Percentiles rank a stretch among this genome's conserved stretches.
Conservation (phyloP, 2,329 filamentous ascomycete genomes). For the Claviceps citrina region DNA sequence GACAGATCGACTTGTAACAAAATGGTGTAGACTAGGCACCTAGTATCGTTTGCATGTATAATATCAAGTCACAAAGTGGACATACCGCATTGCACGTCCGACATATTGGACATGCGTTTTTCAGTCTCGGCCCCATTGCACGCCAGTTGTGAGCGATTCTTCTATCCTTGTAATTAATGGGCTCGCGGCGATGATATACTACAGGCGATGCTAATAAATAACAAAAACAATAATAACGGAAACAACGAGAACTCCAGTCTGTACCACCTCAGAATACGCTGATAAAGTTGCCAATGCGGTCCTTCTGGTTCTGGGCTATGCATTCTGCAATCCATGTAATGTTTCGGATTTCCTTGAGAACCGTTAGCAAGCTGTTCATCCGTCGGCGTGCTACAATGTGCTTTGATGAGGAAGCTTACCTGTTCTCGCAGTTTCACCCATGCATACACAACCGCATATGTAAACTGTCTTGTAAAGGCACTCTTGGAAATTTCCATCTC, state of each 20-base stretch:
- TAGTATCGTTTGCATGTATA: slow-evolving; percentile 32
- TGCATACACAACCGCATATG: slow-evolving; percentile 83
- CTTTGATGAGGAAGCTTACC: slow-evolving; percentile 36
- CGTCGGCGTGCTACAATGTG: background rate
- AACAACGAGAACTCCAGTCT: background rate
- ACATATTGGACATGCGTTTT: slow-evolving; percentile 7
- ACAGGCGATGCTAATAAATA: slow-evolving; percentile 21
- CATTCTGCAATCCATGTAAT: slow-evolving; percentile 99
- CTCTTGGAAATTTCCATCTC: slow-evolving; percentile 97
- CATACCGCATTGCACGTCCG: background rate
- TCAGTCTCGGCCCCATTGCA: slow-evolving; percentile 13
- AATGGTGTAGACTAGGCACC: slow-evolving; percentile 22
- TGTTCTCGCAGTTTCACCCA: slow-evolving; percentile 97
- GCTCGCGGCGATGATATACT: slow-evolving; percentile 24
- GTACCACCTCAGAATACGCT: slow-evolving; percentile 61
- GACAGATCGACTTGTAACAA: slow-evolving; percentile 48
- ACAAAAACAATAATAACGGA: slow-evolving; percentile 1
- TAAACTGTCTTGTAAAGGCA: slow-evolving; percentile 92
- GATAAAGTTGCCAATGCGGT: slow-evolving; percentile 96
- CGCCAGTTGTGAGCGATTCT: slow-evolving; percentile 16
- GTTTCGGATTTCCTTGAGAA: slow-evolving; percentile 80
- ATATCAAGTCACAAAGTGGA: slow-evolving; percentile 20
- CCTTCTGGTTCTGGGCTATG: slow-evolving; percentile 99
- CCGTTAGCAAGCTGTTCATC: slow-evolving; percentile 16
- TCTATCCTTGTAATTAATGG: slow-evolving; percentile 21